These are phyloP conservation scores for Alternaria brassicicola DNA, from an alignment of 2,329 filamentous ascomycete genomes.

Conservation along the genomic window DNA sequence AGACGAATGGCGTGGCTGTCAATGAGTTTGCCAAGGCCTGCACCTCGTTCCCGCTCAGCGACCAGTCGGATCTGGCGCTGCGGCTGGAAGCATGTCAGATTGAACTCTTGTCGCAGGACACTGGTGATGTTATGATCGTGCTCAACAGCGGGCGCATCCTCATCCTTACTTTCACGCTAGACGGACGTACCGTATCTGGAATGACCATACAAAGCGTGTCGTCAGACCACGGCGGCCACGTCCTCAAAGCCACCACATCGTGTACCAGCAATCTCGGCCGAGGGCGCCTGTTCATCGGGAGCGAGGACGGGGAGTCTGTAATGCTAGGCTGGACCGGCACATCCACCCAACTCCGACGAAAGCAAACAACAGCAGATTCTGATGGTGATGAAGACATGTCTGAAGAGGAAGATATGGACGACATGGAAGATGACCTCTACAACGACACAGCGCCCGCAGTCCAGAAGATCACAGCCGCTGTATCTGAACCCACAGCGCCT, in stretches of 20 bases:
- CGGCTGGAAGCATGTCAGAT: slow-evolving; percentile 81
- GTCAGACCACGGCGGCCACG: slow-evolving; percentile 65
- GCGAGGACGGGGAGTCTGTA: slow-evolving; percentile 79
- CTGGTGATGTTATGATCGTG: slow-evolving; percentile 83
- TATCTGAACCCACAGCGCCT: slow-evolving; percentile 54
- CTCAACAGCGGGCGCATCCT: slow-evolving; percentile 76
- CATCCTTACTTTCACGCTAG: slow-evolving; percentile 80
- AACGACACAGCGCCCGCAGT: slow-evolving; percentile 60
- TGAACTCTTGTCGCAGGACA: slow-evolving; percentile 75
- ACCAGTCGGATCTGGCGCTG: slow-evolving; percentile 81
- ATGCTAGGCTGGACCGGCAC: slow-evolving; percentile 78
- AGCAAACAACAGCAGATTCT: slow-evolving; percentile 67
- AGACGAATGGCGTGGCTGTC: slow-evolving; percentile 88
- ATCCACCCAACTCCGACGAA: slow-evolving; percentile 63
- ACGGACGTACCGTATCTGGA: slow-evolving; percentile 89
- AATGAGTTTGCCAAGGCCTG: slow-evolving; percentile 85
- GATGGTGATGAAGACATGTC: slow-evolving; percentile 54
- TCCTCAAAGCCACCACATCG: slow-evolving; percentile 68
- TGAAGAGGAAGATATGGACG: slow-evolving; percentile 63
- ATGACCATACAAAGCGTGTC: slow-evolving; percentile 73
- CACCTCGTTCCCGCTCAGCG: slow-evolving; percentile 82
- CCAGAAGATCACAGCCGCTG: slow-evolving; percentile 48
- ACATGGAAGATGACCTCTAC: slow-evolving; percentile 67
- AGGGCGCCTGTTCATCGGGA: slow-evolving; percentile 80
- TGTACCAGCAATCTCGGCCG: slow-evolving; percentile 72